A percentile compares a stretch with the other conserved stretches of the same genome.
These are phyloP conservation scores for Cryptococcus sp. DNA, from an alignment of 1,284 basidiomycete genomes.

Conservation along the genomic window DNA sequence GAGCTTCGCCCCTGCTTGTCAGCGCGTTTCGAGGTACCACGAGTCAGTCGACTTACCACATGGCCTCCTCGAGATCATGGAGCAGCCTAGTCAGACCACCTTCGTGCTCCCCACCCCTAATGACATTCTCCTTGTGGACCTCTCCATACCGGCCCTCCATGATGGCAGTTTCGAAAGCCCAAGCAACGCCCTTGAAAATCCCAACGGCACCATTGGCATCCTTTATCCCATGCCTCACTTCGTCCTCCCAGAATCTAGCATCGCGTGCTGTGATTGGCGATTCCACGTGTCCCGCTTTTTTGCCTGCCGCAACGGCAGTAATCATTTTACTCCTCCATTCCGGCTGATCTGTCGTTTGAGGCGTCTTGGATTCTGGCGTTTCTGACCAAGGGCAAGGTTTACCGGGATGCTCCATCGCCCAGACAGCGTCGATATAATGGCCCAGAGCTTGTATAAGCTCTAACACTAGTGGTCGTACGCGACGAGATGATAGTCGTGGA, in stretches of 20 bases:
- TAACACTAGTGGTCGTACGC: conserved; percentile 39
- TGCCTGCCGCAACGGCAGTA: conserved; percentile 37
- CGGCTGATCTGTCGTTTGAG: neutral
- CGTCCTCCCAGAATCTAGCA: conserved; percentile 34
- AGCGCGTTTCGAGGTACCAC: neutral
- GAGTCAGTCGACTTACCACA: conserved; percentile 27
- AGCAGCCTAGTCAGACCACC: conserved; percentile 35
- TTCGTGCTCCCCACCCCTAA: conserved; percentile 14
- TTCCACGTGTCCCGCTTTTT: conserved; percentile 20
- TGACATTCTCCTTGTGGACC: conserved; percentile 25
- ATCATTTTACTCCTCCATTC: conserved; percentile 34
- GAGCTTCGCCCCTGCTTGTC: conserved; percentile 38
- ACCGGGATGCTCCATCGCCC: conserved; percentile 24
- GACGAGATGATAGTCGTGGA: conserved; percentile 25
- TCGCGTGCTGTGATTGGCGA: conserved; percentile 19
- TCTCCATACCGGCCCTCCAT: conserved; percentile 32
- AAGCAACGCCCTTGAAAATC: conserved; percentile 34
- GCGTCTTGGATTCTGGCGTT: neutral
- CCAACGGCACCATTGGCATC: conserved; percentile 44
- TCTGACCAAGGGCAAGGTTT: conserved; percentile 22
- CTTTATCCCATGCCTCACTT: conserved; percentile 30
- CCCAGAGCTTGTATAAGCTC: conserved; percentile 42
- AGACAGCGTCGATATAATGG: conserved; percentile 39
- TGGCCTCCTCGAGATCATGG: conserved; percentile 42
- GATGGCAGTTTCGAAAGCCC: conserved; percentile 34